Percentiles rank a stretch among this genome's conserved stretches.
Conservation (phyloP, 2,329 filamentous ascomycete genomes). For the Fusarium oligoseptatum region DNA sequence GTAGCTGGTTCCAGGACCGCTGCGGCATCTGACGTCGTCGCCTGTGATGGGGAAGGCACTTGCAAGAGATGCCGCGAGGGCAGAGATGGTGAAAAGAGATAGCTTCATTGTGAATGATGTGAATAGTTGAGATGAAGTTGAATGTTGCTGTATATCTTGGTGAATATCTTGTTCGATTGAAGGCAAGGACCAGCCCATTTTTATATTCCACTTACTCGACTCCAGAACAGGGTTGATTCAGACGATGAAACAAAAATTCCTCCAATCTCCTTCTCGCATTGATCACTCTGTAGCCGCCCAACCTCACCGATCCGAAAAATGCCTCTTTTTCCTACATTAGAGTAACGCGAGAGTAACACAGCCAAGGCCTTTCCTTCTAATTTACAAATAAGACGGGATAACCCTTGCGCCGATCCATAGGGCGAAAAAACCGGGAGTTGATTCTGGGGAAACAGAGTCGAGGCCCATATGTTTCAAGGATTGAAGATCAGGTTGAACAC, state of each 20-base stretch:
- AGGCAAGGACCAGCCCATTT: neutral
- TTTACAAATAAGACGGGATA: constrained; percentile 11
- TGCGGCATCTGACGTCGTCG: constrained; percentile 19
- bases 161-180: neutral
- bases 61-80: neutral
- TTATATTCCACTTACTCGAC: neutral
- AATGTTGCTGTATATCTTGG: neutral
- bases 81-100: neutral
- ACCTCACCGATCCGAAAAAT: constrained; percentile 1
- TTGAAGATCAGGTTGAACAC: neutral
- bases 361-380: neutral
- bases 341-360: neutral
- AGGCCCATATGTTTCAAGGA: neutral
- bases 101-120: constrained; percentile 4
- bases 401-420: neutral
- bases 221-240: neutral
- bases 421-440: neutral
- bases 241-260: neutral
- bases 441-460: neutral
- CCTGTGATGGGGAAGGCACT: constrained; percentile 19
- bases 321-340: neutral
- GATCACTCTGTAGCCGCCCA: neutral
- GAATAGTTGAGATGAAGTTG: neutral
- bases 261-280: neutral
- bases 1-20: constrained; percentile 12